phyloP scores from a whole-genome alignment of 2,329 filamentous ascomycete species.

The Lecanoromycetidae sp. region DNA sequence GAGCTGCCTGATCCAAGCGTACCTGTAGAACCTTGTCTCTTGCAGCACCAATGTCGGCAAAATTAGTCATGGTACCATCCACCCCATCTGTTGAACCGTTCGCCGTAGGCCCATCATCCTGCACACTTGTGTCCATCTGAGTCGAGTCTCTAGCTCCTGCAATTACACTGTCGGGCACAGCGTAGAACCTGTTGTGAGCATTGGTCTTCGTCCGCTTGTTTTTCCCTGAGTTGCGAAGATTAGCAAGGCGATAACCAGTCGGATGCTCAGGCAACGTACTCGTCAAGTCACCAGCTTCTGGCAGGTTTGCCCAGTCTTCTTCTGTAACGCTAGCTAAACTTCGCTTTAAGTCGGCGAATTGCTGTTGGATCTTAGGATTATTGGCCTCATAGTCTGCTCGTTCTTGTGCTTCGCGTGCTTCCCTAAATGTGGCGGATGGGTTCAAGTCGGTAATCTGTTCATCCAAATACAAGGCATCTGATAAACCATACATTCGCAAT shows the following conservation, averaged over 20 bases:
- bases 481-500: constrained; percentile 51
- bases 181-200: constrained; percentile 76
- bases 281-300: constrained; percentile 94
- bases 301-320: constrained; percentile 91
- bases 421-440: constrained; percentile 55
- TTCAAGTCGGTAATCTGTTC: constrained; percentile 68
- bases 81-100: constrained; percentile 37
- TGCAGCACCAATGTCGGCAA: constrained; percentile 91
- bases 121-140: constrained; percentile 79
- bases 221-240: no score
- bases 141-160: constrained; percentile 69
- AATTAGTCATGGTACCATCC: constrained; percentile 94
- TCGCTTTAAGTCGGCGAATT: constrained; percentile 92
- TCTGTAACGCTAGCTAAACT: constrained; percentile 78
- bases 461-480: constrained; percentile 48
- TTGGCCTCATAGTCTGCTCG: constrained; percentile 90
- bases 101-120: constrained; percentile 57
- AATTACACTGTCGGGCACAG: constrained; percentile 89
- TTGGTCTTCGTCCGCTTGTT: constrained; percentile 78
- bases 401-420: constrained; percentile 85
- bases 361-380: constrained; percentile 95
- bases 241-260: no score
- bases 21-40: constrained; percentile 92
- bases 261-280: no score
- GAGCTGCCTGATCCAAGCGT: constrained; percentile 79